Conservation (phyloP, 2,329 filamentous ascomycete species). For the Bipolaris bicolor region DNA sequence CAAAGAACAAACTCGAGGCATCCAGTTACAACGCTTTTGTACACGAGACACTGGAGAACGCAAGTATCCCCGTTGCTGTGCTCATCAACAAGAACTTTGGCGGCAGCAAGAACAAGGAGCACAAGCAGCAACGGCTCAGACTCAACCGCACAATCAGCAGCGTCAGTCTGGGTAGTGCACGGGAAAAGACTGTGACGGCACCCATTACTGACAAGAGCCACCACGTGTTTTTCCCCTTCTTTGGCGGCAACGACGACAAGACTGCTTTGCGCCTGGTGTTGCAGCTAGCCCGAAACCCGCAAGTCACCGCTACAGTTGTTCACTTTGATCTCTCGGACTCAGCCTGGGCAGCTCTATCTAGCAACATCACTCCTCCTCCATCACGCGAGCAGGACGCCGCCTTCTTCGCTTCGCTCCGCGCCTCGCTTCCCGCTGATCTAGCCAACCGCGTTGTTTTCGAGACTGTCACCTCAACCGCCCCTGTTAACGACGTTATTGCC, state of each 20-base stretch:
- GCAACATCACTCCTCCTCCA: conserved; percentile 9
- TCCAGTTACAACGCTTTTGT: conserved; percentile 76
- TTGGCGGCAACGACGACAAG: conserved; percentile 82
- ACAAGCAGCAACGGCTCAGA: conserved; percentile 11
- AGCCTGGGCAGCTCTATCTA: conserved; percentile 21
- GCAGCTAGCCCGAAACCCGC: conserved; percentile 79
- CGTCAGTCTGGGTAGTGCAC: conserved; percentile 59
- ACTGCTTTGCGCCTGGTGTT: conserved; percentile 80
- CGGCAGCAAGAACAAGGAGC: conserved; percentile 51
- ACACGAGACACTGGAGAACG: conserved; percentile 66
- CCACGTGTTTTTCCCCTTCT: conserved; percentile 85
- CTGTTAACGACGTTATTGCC: conserved; percentile 56
- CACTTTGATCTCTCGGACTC: conserved; percentile 56
- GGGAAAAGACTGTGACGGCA: conserved; percentile 61
- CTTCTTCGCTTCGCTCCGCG: conserved; percentile 64
- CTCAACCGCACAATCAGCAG: conserved; percentile 41
- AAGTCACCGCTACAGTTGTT: conserved; percentile 78
- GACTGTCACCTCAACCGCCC: conserved; percentile 43
- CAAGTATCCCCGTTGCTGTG: conserved; percentile 73
- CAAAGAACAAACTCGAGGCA: conserved; percentile 64
- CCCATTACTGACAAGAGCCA: conserved; percentile 73
- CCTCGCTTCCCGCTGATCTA: conserved; percentile 61
- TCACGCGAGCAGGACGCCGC: conserved; percentile 54
- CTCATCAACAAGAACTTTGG: conserved; percentile 77
- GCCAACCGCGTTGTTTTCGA: conserved; percentile 65